Evolutionary conservation across 441 rosid species (phyloP), one percentile per base, ranked within the genome.

Genomic region (Adansonia rubrostipa): DNA sequence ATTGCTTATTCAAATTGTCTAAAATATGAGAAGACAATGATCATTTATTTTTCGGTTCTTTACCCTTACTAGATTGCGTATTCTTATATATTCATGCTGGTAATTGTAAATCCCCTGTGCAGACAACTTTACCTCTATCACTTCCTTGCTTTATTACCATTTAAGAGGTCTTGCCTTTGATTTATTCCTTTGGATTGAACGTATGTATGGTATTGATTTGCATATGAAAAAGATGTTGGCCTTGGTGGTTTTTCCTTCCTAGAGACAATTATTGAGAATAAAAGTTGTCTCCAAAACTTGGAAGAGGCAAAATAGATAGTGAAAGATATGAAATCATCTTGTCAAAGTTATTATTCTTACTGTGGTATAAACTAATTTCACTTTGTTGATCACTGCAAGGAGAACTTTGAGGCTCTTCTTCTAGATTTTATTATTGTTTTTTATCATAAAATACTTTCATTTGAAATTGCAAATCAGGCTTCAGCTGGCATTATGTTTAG

Each of bases 401-500:
- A 24, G 40, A 57, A 67, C 24, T 33, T 17, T 47, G 11, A 20
- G 33, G 17, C 54, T 58, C 71, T 19, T 56, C 19, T 8, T 60
- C 2, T 67, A 47, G 33, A 6, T 22, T 28, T 28, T 28, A 51
- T 47, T 44, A 10, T 4, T 11, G 6, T 14, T 8, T 51, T 20
- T 42, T 74, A 10, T 5, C 56, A 45, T 14, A 14, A 76, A 75
- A 57, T 47, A 73, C 82, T 82, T 44, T 40, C 50, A 54, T 60
- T 44, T 24, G 76, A 72, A 78, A 82, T 47, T 75, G 53, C 78
- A 67, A 62, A 28, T 53, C 82, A 93, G 96, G 94, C 92, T 48
- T 88, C 94, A 15, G 90, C 90, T 72, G 83, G 95, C 77, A 90
- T 93, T 74, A 88, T 72, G 83, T 92, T 95, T 78, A 81, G 77